Percentiles rank a stretch among this genome's conserved stretches.
Conservation (phyloP, 306 rosid genomes). For the Fagus crenata region DNA sequence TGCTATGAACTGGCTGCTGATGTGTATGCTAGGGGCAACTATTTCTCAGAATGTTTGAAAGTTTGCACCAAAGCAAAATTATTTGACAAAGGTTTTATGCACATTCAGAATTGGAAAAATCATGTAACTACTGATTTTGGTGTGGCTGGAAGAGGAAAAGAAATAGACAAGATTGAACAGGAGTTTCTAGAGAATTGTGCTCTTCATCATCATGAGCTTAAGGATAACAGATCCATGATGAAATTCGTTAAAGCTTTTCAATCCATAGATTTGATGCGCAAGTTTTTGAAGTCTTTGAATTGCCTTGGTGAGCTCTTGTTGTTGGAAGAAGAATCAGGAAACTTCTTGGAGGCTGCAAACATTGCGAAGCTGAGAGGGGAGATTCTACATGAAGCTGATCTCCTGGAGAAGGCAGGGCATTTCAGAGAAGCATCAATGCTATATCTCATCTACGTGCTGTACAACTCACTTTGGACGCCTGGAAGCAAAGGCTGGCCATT, state of each 20-base stretch:
- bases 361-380: slow-evolving; percentile 61
- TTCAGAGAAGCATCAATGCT: slow-evolving; percentile 48
- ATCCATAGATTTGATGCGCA: slow-evolving; percentile 48
- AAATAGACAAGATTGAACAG: slow-evolving; percentile 46
- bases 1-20: slow-evolving; percentile 54
- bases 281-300: slow-evolving; percentile 45
- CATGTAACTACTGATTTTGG: slow-evolving; percentile 33
- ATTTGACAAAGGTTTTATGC: slow-evolving; percentile 57
- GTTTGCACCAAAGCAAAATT: slow-evolving; percentile 53
- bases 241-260: slow-evolving; percentile 66
- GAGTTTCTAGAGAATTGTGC: slow-evolving; percentile 65
- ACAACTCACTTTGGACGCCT: slow-evolving; percentile 63
- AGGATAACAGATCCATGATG: slow-evolving; percentile 64
- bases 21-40: slow-evolving; percentile 57
- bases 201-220: slow-evolving; percentile 38
- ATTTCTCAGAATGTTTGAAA: slow-evolving; percentile 51
- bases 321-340: slow-evolving; percentile 69
- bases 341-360: slow-evolving; percentile 56
- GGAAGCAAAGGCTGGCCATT: slow-evolving; percentile 77
- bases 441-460: slow-evolving; percentile 43
- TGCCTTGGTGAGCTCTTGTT: slow-evolving; percentile 59
- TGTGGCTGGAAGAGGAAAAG: slow-evolving; percentile 17
- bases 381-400: slow-evolving; percentile 40
- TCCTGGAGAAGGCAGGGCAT: slow-evolving; percentile 56
- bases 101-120: slow-evolving; percentile 62